Base-by-base conservation (phyloP, 1,284 basidiomycete genomes). In the Ustilago nuda region DNA sequence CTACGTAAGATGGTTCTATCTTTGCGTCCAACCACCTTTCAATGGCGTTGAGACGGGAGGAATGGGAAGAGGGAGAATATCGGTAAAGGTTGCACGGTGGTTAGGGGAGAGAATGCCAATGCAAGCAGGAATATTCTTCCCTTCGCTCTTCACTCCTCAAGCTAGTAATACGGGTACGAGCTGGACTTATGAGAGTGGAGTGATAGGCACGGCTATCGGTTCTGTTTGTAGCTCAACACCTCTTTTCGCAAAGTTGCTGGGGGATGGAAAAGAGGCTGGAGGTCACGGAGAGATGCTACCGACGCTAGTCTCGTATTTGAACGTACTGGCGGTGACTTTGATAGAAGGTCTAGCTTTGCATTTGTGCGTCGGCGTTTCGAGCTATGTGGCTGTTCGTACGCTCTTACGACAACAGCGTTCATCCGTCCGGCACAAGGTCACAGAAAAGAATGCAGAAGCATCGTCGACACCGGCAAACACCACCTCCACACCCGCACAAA, bases 1-100 rank as follows among this genome's bases (percentile, higher is more conserved):
- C 3, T 79, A 79, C 15, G 64, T 79, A 2, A 43, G 77, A 2
- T 79, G 77, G 77, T 79, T 79, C 35, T 76, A 79, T 37, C 57
- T 79, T 2, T 79, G 74, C 45, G 63, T 73, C 91, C 67, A 5
- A 87, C 91, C 1, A 2, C 54, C 67, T 4, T 3, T 13, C 23
- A 27, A 27, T 27, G 23, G 23, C 23, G 23, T 27, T 27, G 23
- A 27, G 23, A 27, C 23, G 23, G 23, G 23, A 27, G 23, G 23
- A 27, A 27, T 27, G 12, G 39, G 8, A 32, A 23, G 6, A 9
- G 33, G n/a, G 13, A 62, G 46, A 39, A 3, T 60, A 4, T 54
- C 66, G 8, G 35, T 8, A 3, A 48, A 27, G 30, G 17, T 61
- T 0, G 27, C 27, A 1, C 8, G 0, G 36, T 43, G 35, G 50